phyloP scores from a whole-genome alignment of 2,329 filamentous ascomycete genomes.

The Mycosphaerella sp. region DNA sequence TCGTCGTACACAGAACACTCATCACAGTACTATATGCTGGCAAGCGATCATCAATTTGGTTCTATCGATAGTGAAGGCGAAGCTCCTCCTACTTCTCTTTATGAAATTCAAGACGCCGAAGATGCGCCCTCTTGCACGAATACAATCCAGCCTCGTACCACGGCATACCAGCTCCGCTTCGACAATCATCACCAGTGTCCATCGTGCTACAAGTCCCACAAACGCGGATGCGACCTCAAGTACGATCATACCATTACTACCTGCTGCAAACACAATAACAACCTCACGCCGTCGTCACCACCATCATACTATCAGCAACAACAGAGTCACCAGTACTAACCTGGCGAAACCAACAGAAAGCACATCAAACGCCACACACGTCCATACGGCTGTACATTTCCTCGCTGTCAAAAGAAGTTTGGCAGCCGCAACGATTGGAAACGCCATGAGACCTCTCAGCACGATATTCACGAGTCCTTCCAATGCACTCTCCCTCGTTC shows the following conservation, averaged over 20 bases:
- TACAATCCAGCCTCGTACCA: not conserved
- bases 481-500: slow-evolving; percentile 46
- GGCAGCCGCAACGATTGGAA: slow-evolving; percentile 97
- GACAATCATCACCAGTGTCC: slow-evolving; percentile 10
- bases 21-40: not conserved
- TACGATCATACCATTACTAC: slow-evolving; percentile 18
- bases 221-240: slow-evolving; percentile 38
- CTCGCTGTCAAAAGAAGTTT: slow-evolving; percentile 63
- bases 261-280: not conserved
- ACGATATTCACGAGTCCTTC: slow-evolving; percentile 66
- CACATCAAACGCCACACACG: slow-evolving; percentile 74
- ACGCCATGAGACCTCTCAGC: slow-evolving; percentile 76
- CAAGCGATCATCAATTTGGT: not conserved
- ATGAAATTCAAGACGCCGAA: not conserved
- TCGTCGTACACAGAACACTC: not conserved
- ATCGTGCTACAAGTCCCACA: slow-evolving; percentile 21
- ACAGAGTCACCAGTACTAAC: not conserved
- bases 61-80: not conserved
- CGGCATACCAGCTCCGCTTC: not conserved
- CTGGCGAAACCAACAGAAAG: slow-evolving; percentile 51
- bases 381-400: slow-evolving; percentile 76
- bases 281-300: not conserved
- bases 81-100: no score
- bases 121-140: no score
- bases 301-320: not conserved